Conservation (phyloP, 129 eudicot genomes). For the Mikania micrantha region DNA sequence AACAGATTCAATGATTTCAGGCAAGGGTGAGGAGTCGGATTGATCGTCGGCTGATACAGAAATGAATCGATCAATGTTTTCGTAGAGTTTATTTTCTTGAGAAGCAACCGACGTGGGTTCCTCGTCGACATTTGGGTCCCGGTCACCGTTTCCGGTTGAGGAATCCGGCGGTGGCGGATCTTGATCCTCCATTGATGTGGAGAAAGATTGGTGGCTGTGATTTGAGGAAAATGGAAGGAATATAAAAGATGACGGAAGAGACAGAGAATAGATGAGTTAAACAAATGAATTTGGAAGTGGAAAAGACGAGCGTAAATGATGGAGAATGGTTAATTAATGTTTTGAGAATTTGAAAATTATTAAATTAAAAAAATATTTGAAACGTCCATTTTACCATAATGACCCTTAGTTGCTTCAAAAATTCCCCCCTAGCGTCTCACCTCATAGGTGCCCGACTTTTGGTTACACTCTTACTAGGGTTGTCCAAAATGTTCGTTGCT, state of each 20-base stretch:
- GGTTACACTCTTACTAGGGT: too few species aligned
- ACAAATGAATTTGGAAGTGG: constrained; percentile 25
- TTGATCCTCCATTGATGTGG: constrained; percentile 20
- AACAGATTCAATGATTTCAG: constrained; percentile 33
- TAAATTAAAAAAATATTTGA: too few species aligned
- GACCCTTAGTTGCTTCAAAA: too few species aligned
- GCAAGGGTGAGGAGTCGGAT: constrained; percentile 15
- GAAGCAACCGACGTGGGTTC: background rate
- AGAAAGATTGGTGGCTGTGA: constrained; percentile 1
- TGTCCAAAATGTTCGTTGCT: too few species aligned
- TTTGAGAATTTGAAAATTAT: background rate
- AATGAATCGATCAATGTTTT: constrained; percentile 49
- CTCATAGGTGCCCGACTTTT: too few species aligned
- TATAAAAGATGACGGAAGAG: constrained; percentile 11
- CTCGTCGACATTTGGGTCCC: background rate
- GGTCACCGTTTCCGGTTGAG: background rate
- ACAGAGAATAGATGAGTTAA: constrained; percentile 1
- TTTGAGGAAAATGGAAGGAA: background rate
- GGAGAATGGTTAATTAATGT: constrained; percentile 20
- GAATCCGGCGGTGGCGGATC: constrained; percentile 8
- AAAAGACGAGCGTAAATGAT: constrained; percentile 25
- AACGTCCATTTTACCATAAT: too few species aligned
- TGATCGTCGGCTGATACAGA: constrained; percentile 11
- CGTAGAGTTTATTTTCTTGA: constrained; percentile 23
- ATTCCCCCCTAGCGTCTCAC: too few species aligned